These are phyloP conservation scores for Nepenthes gracilis DNA, from an alignment of 148 eudicot genomes.

Conservation along the genomic window DNA sequence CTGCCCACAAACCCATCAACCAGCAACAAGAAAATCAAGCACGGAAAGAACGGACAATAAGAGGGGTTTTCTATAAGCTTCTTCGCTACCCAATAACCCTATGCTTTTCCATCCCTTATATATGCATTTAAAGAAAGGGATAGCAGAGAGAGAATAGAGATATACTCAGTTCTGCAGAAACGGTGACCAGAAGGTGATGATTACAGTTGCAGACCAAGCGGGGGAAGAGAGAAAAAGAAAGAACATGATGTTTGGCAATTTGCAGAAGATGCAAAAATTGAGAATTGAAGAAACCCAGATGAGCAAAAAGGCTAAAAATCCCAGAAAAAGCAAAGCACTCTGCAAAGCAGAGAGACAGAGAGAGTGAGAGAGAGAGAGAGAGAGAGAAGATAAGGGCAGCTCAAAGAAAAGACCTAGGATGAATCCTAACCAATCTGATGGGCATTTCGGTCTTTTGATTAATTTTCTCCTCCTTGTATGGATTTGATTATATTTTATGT, in stretches of 20 bases:
- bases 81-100: constrained; percentile 6
- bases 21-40: constrained; percentile 4
- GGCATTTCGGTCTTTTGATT: too few relatives aligned
- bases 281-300: constrained; percentile 13
- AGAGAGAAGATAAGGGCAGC: constrained; percentile 17
- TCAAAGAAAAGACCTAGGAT: too few relatives aligned
- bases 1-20: constrained; percentile 1
- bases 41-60: constrained; percentile 12
- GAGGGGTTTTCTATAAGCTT: constrained; percentile 3
- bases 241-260: neutral
- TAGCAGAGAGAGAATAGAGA: constrained; percentile 6
- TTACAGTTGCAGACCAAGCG: constrained; percentile 27
- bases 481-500: constrained; percentile 1
- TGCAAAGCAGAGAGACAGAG: constrained; percentile 18
- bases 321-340: constrained; percentile 16
- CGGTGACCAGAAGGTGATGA: constrained; percentile 23
- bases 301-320: constrained; percentile 5
- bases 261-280: constrained; percentile 3
- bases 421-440: too few relatives aligned
- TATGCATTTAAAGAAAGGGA: constrained; percentile 7
- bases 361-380: constrained; percentile 14
- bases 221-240: neutral
- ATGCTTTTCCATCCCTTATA: neutral
- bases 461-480: neutral
- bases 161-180: neutral